phyloP scores from a whole-genome alignment of 371 early-diverging fungal species.

The Mucor saturninus region DNA sequence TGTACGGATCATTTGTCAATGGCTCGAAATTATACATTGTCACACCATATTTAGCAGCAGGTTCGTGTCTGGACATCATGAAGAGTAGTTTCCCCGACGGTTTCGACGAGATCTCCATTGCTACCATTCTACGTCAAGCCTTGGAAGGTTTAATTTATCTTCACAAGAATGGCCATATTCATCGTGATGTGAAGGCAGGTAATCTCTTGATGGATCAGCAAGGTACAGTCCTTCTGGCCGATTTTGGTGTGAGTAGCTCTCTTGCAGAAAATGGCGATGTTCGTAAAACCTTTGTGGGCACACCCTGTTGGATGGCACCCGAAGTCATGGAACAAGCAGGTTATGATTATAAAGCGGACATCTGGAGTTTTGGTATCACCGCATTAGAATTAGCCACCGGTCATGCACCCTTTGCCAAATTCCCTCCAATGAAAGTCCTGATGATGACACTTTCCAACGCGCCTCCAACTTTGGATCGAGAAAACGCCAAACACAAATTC shows the following conservation, averaged over 20 bases:
- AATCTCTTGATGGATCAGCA: constrained; percentile 85
- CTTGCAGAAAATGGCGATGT: constrained; percentile 77
- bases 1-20: constrained; percentile 82
- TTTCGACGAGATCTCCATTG: constrained; percentile 80
- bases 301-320: constrained; percentile 92
- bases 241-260: constrained; percentile 88
- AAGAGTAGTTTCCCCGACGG: constrained; percentile 81
- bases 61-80: constrained; percentile 91
- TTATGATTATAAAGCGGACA: constrained; percentile 90
- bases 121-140: constrained; percentile 83
- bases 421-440: constrained; percentile 83
- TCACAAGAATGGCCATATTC: constrained; percentile 86
- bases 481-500: constrained; percentile 74
- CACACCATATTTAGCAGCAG: constrained; percentile 82
- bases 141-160: constrained; percentile 87
- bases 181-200: constrained; percentile 91
- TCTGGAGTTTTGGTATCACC: constrained; percentile 93
- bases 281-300: constrained; percentile 76
- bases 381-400: constrained; percentile 88
- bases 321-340: constrained; percentile 78
- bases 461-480: constrained; percentile 86
- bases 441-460: constrained; percentile 89
- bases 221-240: constrained; percentile 84
- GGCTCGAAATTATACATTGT: constrained; percentile 82
- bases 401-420: constrained; percentile 90